Conservation (phyloP, 2,329 filamentous ascomycete genomes). For the Escovopsis sp. region DNA sequence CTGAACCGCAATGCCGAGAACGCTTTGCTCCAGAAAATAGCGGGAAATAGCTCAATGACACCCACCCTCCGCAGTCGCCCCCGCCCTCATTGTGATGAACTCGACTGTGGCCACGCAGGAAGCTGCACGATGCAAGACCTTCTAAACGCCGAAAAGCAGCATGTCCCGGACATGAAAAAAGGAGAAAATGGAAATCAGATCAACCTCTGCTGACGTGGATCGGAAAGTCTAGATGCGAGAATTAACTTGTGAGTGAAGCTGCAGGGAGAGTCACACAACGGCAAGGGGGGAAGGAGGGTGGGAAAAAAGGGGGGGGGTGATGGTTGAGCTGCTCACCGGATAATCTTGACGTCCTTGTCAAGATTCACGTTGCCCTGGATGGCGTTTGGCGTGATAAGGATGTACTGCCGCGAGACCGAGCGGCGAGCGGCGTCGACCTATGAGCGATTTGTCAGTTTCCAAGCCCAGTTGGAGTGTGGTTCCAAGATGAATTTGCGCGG, state of each 20-base stretch:
- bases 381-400: conserved; percentile 88
- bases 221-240: conserved; percentile 30
- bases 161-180: too few relatives aligned
- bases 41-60: background rate
- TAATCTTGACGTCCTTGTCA: conserved; percentile 62
- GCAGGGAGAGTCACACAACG: background rate
- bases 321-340: conserved; percentile 35
- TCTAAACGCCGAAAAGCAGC: too few relatives aligned
- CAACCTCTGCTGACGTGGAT: conserved; percentile 42
- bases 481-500: background rate
- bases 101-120: too few relatives aligned
- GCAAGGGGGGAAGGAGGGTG: too few relatives aligned
- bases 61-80: background rate
- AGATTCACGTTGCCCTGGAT: conserved; percentile 46
- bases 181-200: conserved; percentile 6
- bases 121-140: too few relatives aligned
- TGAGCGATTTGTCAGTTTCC: conserved; percentile 2
- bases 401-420: conserved; percentile 83
- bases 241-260: conserved; percentile 11
- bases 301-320: too few relatives aligned
- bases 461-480: background rate
- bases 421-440: conserved; percentile 72
- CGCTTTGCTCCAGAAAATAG: too few relatives aligned
- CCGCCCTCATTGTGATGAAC: too few relatives aligned
- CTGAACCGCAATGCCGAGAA: too few relatives aligned